Evolutionary conservation across 768 basidiomycete genomes (phyloP), one percentile per base, ranked within the genome.

Genomic region (Hypholoma sublateritium): DNA sequence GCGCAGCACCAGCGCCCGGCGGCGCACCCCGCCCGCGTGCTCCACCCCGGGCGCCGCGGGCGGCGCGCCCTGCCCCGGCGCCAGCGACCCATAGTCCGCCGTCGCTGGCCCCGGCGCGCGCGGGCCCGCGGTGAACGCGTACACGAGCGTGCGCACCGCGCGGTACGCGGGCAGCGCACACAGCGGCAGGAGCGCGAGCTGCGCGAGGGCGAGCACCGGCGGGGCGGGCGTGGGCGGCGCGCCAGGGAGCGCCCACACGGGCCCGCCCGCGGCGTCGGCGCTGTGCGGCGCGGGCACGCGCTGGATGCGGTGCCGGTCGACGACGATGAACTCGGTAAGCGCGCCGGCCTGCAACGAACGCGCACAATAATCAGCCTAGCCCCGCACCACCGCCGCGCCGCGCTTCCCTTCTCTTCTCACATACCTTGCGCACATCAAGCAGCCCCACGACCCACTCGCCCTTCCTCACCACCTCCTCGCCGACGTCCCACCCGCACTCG

Each of bases 381-480:
- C 35, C 28, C 12, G 28, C 43, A 53, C 44, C 43, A 19, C 37
- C 52, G 52, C 43, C 24, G 12, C 11, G 19, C 5, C 12, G 37
- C 25, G n/a, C 25, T 28, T 28, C 25, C 25, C 3, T 9, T 7
- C 28, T 1, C 25, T 28, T 9, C 5, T 32, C 9, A 32, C 28
- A 9, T 32, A 93, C 94, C 86, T 93, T 95, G 60, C 80, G 78
- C 11, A 89, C 77, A 65, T 94, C 89, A 67, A 89, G 68, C 59
- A 95, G 64, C 11, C 93, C 95, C 57, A 91, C 75, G 5, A 95
- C 89, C 88, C 94, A 92, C 63, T 97, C 95, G 4, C 92, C 91
- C 62, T 85, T 85, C 66, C 79, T 80, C 22, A 84, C 74, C 19
- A 79, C 73, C n/a, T 85, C 82, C 50, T 85, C 86, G 46, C 77